phyloP scores from a whole-genome alignment of 345 rosid genomes.

The Syzygium aromaticum region DNA sequence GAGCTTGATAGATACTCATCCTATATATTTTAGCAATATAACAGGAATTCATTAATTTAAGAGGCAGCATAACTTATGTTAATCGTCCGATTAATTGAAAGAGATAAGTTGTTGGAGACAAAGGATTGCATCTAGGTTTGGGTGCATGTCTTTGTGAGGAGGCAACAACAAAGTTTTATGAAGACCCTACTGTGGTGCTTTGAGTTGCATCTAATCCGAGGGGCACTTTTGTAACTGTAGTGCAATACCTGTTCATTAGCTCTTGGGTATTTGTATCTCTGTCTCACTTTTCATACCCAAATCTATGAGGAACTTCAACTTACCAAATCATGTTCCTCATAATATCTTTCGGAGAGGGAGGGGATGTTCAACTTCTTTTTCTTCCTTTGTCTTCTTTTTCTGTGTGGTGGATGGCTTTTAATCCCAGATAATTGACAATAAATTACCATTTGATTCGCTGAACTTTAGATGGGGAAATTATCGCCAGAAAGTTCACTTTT shows the following conservation, averaged over 20 bases:
- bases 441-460: background rate
- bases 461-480: background rate
- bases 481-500: background rate
- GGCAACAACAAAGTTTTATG: background rate
- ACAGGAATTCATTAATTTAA: background rate
- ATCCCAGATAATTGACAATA: background rate
- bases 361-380: background rate
- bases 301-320: background rate
- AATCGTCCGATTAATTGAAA: background rate
- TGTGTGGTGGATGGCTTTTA: background rate
- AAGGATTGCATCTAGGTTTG: background rate
- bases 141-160: background rate
- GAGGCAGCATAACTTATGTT: background rate
- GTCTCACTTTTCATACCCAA: background rate
- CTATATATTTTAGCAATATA: background rate
- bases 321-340: background rate
- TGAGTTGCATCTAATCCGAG: background rate
- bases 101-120: background rate
- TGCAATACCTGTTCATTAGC: background rate
- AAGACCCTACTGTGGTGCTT: background rate
- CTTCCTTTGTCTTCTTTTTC: background rate
- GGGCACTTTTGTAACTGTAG: background rate
- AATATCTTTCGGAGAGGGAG: background rate
- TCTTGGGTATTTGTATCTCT: background rate
- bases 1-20: background rate